These are phyloP conservation scores for Hyphopichia wangnamkhiaoensis DNA, from an alignment of 1,139 yeast genomes.

Conservation along the genomic window DNA sequence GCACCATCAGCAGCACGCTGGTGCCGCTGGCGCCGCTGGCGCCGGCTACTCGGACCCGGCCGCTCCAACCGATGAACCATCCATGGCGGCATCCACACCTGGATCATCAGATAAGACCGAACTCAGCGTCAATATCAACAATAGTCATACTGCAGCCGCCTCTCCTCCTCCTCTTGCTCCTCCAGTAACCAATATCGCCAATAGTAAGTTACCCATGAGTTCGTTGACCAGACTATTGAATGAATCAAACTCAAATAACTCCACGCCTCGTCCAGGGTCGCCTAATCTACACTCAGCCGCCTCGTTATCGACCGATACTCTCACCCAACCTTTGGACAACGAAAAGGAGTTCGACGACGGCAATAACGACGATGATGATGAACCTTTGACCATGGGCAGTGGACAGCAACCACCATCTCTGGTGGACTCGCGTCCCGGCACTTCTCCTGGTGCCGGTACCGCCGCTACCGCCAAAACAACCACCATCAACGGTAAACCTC, in stretches of 20 bases:
- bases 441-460: background rate
- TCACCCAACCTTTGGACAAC: background rate
- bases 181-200: background rate
- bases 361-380: slow-evolving; percentile 1
- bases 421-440: background rate
- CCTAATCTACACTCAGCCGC: too few species aligned
- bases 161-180: background rate
- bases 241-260: slow-evolving; percentile 26
- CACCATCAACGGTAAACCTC: slow-evolving; percentile 8
- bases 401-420: background rate
- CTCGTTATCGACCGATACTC: background rate
- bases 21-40: slow-evolving; percentile 3
- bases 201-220: slow-evolving; percentile 24
- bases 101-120: too few species aligned
- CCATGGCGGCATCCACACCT: too few species aligned
- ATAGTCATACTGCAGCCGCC: slow-evolving; percentile 4
- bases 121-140: background rate
- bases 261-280: background rate
- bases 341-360: background rate
- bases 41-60: too few species aligned
- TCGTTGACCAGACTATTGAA: slow-evolving; percentile 47
- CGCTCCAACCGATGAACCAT: too few species aligned
- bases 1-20: too few species aligned
- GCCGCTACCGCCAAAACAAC: background rate
- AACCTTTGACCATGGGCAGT: slow-evolving; percentile 2